A percentile compares a stretch with the other conserved stretches of the same genome.
phyloP scores from a whole-genome alignment of 768 basidiomycete species.

The Lactarius pseudohatsudake region DNA sequence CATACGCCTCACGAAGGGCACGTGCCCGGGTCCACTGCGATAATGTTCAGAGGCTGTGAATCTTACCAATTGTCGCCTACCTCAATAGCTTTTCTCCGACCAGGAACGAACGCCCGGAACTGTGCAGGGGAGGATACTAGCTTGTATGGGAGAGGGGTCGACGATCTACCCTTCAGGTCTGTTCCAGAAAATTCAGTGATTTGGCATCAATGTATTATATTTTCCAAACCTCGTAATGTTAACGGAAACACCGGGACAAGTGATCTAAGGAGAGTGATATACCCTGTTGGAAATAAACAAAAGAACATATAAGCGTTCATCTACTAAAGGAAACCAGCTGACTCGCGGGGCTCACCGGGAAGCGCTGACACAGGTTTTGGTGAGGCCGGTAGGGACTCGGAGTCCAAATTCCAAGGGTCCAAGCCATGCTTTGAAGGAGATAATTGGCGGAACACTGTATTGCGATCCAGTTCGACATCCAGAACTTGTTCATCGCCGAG shows the following conservation, averaged over 20 bases:
- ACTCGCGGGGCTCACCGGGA: background rate
- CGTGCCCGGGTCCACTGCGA: slow-evolving; percentile 47
- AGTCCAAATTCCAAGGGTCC: slow-evolving; percentile 22
- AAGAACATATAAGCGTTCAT: slow-evolving; percentile 10
- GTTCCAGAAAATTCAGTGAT: slow-evolving; percentile 12
- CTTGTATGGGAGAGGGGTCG: slow-evolving; percentile 40
- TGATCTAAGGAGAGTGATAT: slow-evolving; percentile 36
- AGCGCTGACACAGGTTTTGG: background rate
- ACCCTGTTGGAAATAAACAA: slow-evolving; percentile 32
- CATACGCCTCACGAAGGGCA: slow-evolving; percentile 42
- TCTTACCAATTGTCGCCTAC: slow-evolving; percentile 33
- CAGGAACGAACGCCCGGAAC: slow-evolving; percentile 39
- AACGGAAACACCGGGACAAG: slow-evolving; percentile 46
- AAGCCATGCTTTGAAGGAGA: slow-evolving; percentile 21
- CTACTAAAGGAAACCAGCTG: background rate
- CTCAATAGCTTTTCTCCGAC: slow-evolving; percentile 51
- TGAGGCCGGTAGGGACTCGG: background rate
- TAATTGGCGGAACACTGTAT: slow-evolving; percentile 40
- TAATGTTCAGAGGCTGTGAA: slow-evolving; percentile 12
- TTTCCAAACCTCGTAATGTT: slow-evolving; percentile 42
- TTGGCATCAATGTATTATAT: background rate
- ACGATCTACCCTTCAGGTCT: slow-evolving; percentile 41
- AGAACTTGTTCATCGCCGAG: slow-evolving; percentile 51
- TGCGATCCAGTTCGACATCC: slow-evolving; percentile 49
- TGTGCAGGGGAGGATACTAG: slow-evolving; percentile 39